Percentiles rank a stretch among this genome's conserved stretches.
These are phyloP conservation scores for Vicia sativa DNA, from an alignment of 306 rosid species.

Conservation along the genomic window DNA sequence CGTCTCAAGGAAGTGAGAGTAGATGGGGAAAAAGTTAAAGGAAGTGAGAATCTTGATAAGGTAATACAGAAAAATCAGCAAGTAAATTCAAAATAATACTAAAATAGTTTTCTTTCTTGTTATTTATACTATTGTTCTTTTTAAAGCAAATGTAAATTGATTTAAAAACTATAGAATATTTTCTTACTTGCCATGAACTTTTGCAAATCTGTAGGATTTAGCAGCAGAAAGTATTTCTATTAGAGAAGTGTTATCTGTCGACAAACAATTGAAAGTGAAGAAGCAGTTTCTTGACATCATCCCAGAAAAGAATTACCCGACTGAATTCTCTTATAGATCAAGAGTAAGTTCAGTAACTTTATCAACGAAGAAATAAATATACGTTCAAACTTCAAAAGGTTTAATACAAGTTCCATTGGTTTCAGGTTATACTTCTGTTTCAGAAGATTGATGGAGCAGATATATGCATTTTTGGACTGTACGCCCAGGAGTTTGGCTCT, in stretches of 20 bases:
- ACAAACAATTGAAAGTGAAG: slow-evolving; percentile 56
- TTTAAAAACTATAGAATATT: neutral
- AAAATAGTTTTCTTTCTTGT: neutral
- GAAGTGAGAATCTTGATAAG: slow-evolving; percentile 46
- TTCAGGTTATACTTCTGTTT: slow-evolving; percentile 70
- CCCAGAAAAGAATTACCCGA: slow-evolving; percentile 51
- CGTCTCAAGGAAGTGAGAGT: slow-evolving; percentile 51
- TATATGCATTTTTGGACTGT: slow-evolving; percentile 64
- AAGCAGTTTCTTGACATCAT: slow-evolving; percentile 53
- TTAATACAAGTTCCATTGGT: slow-evolving; percentile 28
- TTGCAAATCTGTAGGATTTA: slow-evolving; percentile 46
- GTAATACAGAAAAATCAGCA: slow-evolving; percentile 35
- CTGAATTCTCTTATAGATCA: slow-evolving; percentile 58
- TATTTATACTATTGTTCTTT: neutral
- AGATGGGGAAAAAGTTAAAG: slow-evolving; percentile 37
- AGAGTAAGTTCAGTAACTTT: slow-evolving; percentile 48
- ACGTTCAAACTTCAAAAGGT: neutral
- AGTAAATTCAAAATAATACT: neutral
- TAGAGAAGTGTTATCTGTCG: slow-evolving; percentile 58
- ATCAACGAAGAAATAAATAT: neutral
- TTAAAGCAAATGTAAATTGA: neutral
- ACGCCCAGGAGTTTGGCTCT: slow-evolving; percentile 70
- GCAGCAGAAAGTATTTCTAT: slow-evolving; percentile 58
- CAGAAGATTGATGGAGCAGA: slow-evolving; percentile 78
- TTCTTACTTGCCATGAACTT: slow-evolving; percentile 8